A percentile compares a stretch with the other conserved stretches of the same genome.
These are phyloP conservation scores for Sporobolomyces phaffii DNA, from an alignment of 768 basidiomycete genomes.

Conservation along the genomic window DNA sequence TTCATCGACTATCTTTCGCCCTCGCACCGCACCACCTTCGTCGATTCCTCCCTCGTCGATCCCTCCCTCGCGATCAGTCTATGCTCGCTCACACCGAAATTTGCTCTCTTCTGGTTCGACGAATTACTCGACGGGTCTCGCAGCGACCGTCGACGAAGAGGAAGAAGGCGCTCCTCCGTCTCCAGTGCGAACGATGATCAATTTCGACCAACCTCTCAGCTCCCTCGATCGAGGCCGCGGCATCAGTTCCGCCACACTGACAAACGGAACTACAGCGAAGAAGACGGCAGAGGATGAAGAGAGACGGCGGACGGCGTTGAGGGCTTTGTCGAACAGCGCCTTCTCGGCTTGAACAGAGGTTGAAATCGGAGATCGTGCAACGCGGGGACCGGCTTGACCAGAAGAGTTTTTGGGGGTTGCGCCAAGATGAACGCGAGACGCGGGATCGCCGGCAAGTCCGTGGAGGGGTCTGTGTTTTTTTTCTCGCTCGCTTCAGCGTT, in stretches of 20 bases:
- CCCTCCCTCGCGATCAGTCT: background rate
- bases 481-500: no score
- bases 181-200: slow-evolving; percentile 10
- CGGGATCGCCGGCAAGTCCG: no score
- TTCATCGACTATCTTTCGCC: slow-evolving; percentile 6
- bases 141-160: background rate
- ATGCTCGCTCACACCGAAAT: background rate
- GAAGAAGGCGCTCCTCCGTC: background rate
- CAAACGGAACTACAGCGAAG: background rate
- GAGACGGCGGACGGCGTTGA: background rate
- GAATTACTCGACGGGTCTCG: background rate
- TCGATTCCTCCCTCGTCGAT: slow-evolving; percentile 1
- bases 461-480: no score
- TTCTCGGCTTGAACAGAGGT: background rate
- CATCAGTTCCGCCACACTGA: background rate
- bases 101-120: no score
- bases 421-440: no score
- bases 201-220: background rate
- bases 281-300: background rate
- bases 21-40: slow-evolving; percentile 30
- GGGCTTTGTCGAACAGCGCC: background rate
- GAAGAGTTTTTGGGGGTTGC: no score
- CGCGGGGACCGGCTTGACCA: no score
- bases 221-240: background rate
- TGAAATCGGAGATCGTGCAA: no score